Conservation (phyloP, 2,329 filamentous ascomycete genomes). For the Beauveria caledonica region DNA sequence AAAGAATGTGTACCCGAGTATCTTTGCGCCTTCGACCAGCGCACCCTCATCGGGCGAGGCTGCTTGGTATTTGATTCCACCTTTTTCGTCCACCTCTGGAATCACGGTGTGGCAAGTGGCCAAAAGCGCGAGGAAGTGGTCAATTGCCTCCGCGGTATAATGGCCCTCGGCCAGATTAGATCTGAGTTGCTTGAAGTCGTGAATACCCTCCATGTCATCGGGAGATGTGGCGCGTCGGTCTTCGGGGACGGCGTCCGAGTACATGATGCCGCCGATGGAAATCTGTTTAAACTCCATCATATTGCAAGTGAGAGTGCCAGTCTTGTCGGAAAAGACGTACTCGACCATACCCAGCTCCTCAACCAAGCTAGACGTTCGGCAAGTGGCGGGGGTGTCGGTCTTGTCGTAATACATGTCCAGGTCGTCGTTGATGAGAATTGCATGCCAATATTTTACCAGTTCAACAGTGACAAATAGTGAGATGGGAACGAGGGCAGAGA, state of each 20-base stretch:
- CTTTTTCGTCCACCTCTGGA: slow-evolving; percentile 75
- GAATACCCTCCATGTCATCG: slow-evolving; percentile 71
- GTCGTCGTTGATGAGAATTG: slow-evolving; percentile 95
- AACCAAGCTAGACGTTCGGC: slow-evolving; percentile 89
- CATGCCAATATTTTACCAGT: slow-evolving; percentile 95
- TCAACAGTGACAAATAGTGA: slow-evolving; percentile 97
- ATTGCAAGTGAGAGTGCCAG: slow-evolving; percentile 93
- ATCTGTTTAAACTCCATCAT: slow-evolving; percentile 98
- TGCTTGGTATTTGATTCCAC: slow-evolving; percentile 91
- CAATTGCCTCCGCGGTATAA: slow-evolving; percentile 41
- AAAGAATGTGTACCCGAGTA: slow-evolving; percentile 80
- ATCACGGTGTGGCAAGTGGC: slow-evolving; percentile 96
- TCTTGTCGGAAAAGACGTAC: slow-evolving; percentile 98
- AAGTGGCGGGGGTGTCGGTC: slow-evolving; percentile 90
- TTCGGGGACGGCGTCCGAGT: slow-evolving; percentile 85
- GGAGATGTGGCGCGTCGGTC: slow-evolving; percentile 74
- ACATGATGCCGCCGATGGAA: slow-evolving; percentile 87
- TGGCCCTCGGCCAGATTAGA: slow-evolving; percentile 56
- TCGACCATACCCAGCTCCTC: slow-evolving; percentile 98
- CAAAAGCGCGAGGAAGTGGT: slow-evolving; percentile 82
- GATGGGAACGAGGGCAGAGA: slow-evolving; percentile 92
- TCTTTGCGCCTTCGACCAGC: slow-evolving; percentile 83
- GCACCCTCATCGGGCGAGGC: slow-evolving; percentile 96
- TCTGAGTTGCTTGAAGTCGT: slow-evolving; percentile 71
- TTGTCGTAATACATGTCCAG: slow-evolving; percentile 97